Evolutionary conservation across 1,284 basidiomycete species (phyloP), one percentile per base, ranked within the genome.

Genomic region (Ceratobasidium sp.): DNA sequence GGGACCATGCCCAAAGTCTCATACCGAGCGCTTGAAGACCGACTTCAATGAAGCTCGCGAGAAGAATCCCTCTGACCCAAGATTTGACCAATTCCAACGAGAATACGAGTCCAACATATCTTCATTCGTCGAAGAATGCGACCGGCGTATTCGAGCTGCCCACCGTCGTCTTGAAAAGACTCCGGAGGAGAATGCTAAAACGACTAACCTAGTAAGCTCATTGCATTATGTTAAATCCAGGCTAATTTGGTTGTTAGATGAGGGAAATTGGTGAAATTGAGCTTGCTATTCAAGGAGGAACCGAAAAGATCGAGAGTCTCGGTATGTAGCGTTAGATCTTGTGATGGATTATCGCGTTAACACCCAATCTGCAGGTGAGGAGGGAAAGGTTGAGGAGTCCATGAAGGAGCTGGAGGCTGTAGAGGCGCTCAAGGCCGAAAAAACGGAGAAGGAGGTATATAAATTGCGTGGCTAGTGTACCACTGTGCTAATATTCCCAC

Each of bases 181-280:
- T 27, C 98, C 98, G 11, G 98, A 99, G 84, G 98, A 99, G 86
- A 98, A 98, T 82, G 95, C 95, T 68, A 96, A 98, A 84, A 98
- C 97, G 39, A 98, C 98, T 27, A 96, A 97, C 82, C 84, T 99
- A 86, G 93, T 93, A 79, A 77, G 85, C 43, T 61, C 1, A 34
- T 19, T 59, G n/a, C n/a, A 39, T 14, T 34, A 68, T 13, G 3
- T n/a, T 48, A 24, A 24, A 34, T 2, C 4, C 16, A 0, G 22
- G 6, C 27, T 46, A 22, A 58, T 13, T 19, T 48, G 19, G 27
- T 19, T 39, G 9, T 8, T 78, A 95, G 93, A 99, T 99, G 96
- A 89, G 96, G 79, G 98, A 99, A 88, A 98, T 99, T 83, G 95
- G 94, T 76, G 98, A 99, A 85, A 98, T 99, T 81, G 97, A 99